phyloP scores from a whole-genome alignment of 2,329 filamentous ascomycete species.

The Coleophoma eucalyptorum region DNA sequence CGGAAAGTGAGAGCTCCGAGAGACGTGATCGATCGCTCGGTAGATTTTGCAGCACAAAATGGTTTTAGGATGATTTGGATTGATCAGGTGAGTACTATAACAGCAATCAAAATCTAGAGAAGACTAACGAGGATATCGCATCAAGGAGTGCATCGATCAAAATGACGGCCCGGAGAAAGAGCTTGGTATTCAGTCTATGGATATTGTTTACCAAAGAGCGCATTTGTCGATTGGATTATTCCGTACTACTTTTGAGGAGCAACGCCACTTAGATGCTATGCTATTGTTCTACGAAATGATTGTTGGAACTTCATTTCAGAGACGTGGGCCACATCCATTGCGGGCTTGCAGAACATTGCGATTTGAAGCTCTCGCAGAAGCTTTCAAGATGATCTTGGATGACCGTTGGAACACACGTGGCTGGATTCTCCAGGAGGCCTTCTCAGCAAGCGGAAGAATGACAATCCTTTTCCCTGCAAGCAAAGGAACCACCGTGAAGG shows the following conservation, averaged over 20 bases:
- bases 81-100: slow-evolving; percentile 4
- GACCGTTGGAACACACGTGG: slow-evolving; percentile 5
- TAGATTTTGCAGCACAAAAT: slow-evolving; percentile 8
- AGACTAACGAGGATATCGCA: background rate
- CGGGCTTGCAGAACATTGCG: background rate
- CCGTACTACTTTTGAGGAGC: background rate
- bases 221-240: slow-evolving; percentile 4
- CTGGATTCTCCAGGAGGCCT: slow-evolving; percentile 10
- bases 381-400: background rate
- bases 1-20: slow-evolving; percentile 6
- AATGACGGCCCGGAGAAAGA: slow-evolving; percentile 14
- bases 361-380: background rate
- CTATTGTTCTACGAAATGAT: background rate
- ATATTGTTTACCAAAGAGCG: slow-evolving; percentile 13
- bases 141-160: slow-evolving; percentile 18
- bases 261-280: background rate
- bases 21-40: slow-evolving; percentile 9
- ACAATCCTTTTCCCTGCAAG: background rate
- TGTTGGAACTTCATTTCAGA: background rate
- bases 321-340: background rate
- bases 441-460: slow-evolving; percentile 5
- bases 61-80: slow-evolving; percentile 13
- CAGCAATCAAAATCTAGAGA: background rate
- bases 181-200: slow-evolving; percentile 16
- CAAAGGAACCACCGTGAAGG: background rate